Evolutionary conservation across 768 basidiomycete species (phyloP).

Genomic region (Serendipita vermifera): DNA sequence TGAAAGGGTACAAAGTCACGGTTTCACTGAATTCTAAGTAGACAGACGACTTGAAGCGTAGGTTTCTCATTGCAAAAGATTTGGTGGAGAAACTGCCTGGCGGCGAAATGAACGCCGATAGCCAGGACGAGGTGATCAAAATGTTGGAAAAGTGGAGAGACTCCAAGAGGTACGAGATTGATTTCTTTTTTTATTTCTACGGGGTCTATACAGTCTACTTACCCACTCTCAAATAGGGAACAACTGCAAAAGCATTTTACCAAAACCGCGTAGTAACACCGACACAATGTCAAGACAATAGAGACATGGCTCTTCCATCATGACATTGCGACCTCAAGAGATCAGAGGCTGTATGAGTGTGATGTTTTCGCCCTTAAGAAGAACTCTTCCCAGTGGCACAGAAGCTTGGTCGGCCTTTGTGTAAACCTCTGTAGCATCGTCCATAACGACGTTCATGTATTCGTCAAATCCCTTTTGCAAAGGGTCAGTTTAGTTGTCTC

Average conservation of each 20-base stretch:
- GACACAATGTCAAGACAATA: background rate
- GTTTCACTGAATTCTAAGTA: background rate
- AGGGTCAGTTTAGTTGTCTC: slow-evolving; percentile 30
- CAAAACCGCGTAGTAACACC: background rate
- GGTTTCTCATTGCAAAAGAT: background rate
- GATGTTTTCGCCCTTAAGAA: slow-evolving; percentile 96
- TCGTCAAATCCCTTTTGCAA: slow-evolving; percentile 86
- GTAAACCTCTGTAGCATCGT: slow-evolving; percentile 85
- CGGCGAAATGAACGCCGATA: background rate
- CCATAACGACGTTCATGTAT: slow-evolving; percentile 97
- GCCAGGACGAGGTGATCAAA: slow-evolving; percentile 4
- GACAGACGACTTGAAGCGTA: background rate
- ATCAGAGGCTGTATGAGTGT: slow-evolving; percentile 70
- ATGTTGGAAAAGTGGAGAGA: slow-evolving; percentile 9
- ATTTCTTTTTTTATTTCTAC: too few relatives aligned
- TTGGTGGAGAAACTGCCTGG: background rate
- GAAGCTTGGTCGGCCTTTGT: slow-evolving; percentile 78
- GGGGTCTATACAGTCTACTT: too few relatives aligned
- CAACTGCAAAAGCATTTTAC: slow-evolving; percentile 2
- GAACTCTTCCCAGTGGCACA: slow-evolving; percentile 68
- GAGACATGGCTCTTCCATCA: background rate
- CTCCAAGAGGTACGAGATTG: background rate
- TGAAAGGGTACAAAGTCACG: background rate
- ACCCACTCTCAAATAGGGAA: background rate
- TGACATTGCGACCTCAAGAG: slow-evolving; percentile 1